phyloP scores from a whole-genome alignment of 2,329 filamentous ascomycete genomes.

The Stagonosporopsis vannaccii region DNA sequence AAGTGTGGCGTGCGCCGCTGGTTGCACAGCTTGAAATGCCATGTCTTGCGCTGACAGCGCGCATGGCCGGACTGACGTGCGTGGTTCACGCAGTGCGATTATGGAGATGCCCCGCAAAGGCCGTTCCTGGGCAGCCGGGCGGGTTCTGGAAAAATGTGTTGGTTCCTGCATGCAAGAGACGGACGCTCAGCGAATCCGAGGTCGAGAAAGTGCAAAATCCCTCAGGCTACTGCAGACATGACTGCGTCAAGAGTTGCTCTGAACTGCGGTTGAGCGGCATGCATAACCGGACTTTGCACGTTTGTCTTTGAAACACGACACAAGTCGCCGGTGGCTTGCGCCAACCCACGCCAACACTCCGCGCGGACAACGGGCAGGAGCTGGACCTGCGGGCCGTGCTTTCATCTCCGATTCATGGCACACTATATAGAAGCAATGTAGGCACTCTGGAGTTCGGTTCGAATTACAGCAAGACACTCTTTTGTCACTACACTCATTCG shows the following conservation, averaged over 20 bases:
- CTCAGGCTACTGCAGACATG: constrained; percentile 18
- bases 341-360: constrained; percentile 17
- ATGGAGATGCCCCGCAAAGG: constrained; percentile 5
- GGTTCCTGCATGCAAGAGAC: constrained; percentile 18
- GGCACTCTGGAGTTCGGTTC: constrained; percentile 7
- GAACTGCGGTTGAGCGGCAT: constrained; percentile 18
- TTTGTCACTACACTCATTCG: constrained; percentile 18
- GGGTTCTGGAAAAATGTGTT: constrained; percentile 7
- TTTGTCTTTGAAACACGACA: constrained; percentile 17
- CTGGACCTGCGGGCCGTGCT: constrained; percentile 21
- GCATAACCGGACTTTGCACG: constrained; percentile 18
- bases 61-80: constrained; percentile 9
- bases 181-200: constrained; percentile 9
- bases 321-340: constrained; percentile 19
- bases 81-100: constrained; percentile 8
- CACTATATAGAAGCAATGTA: constrained; percentile 18
- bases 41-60: constrained; percentile 13
- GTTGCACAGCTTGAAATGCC: constrained; percentile 14
- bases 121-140: constrained; percentile 6
- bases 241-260: constrained; percentile 11
- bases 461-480: constrained; percentile 19
- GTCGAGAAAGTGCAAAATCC: constrained; percentile 9
- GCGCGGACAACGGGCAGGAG: constrained; percentile 19
- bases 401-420: constrained; percentile 16
- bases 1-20: constrained; percentile 4